Base-by-base conservation (phyloP, 2,329 filamentous ascomycete species). In the Alternaria hordeiaustralica region DNA sequence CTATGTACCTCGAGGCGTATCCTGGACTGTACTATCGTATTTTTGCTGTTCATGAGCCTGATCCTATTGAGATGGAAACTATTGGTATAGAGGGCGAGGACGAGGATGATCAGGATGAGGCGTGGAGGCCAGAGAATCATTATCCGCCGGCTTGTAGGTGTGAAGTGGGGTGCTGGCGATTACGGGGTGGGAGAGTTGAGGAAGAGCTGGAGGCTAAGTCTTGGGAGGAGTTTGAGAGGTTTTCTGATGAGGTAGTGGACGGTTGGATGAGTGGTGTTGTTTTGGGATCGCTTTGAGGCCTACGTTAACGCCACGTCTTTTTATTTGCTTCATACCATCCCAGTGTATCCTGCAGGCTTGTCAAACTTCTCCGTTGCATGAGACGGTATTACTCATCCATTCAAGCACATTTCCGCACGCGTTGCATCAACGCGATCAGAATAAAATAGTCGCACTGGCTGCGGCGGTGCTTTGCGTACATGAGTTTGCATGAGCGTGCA, bases 271-370 rank as follows among this genome's bases (percentile, higher is more conserved):
- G 13, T 13, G 25, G 18, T 13, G 13, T 33, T 3, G 25, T 9
- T 15, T 3, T 45, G n/a, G 47, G 33, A n/a, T 36, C 7, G 1
- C 33, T 36, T 36, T 36, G 33, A n/a, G 0, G 13, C 13, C 13
- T 36, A n/a, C 15, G 7, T 36, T 9, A 9, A 36, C 30, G 13
- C 13, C 3, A 2, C 13, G 30, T 5, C 1, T 36, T 36, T 13
- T 15, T 1, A 5, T n/a, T 4, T 15, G 13, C 1, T 9, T 36
- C 6, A 4, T 0, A 15, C 5, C 0, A 4, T 8, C 4, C 1
- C 7, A n/a, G 2, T 36, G 30, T 36, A n/a, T 0, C 0, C 30
- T 36, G 2, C 13, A 36, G 13, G 13, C 4, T 7, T 9, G 30
- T 8, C 0, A 0, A 36, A 13, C 0, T 36, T 36, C 30, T 36